Evolutionary conservation across 768 basidiomycete genomes (phyloP).

Genomic region (Tulasnella sp.): DNA sequence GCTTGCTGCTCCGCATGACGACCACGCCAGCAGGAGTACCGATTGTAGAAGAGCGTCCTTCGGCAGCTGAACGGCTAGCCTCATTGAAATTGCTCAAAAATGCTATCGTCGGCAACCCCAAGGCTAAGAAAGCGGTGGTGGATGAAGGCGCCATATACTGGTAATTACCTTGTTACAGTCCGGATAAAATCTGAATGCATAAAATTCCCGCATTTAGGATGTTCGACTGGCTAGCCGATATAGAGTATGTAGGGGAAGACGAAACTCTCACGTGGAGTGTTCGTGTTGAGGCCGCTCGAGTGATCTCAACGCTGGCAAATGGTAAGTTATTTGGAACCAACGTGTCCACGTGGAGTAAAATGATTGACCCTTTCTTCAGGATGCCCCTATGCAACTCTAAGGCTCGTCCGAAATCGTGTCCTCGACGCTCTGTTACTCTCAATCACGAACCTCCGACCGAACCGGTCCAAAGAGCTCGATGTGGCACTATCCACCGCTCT

Average conservation of each 20-base stretch:
- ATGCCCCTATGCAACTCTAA: background rate
- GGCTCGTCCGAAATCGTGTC: conserved; percentile 13
- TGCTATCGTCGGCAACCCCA: conserved; percentile 34
- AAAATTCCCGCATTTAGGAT: conserved; percentile 1
- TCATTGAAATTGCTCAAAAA: conserved; percentile 33
- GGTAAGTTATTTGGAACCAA: background rate
- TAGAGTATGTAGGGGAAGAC: conserved; percentile 16
- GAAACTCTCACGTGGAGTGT: conserved; percentile 20
- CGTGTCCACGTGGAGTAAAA: background rate
- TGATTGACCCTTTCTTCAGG: background rate
- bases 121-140: conserved; percentile 25
- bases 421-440: conserved; percentile 29
- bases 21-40: background rate
- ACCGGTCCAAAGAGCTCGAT: conserved; percentile 18
- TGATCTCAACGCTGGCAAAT: conserved; percentile 33
- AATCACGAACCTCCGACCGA: conserved; percentile 14
- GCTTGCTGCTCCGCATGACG: background rate
- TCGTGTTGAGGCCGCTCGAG: conserved; percentile 32
- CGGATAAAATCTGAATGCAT: background rate
- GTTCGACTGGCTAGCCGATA: conserved; percentile 22
- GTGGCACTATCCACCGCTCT: conserved; percentile 33
- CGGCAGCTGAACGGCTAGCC: conserved; percentile 8
- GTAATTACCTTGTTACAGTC: conserved; percentile 1
- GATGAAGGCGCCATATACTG: conserved; percentile 12
- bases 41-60: background rate